Conservation (phyloP, 1,284 basidiomycete genomes). For the Rhodotorula mucilaginosa region DNA sequence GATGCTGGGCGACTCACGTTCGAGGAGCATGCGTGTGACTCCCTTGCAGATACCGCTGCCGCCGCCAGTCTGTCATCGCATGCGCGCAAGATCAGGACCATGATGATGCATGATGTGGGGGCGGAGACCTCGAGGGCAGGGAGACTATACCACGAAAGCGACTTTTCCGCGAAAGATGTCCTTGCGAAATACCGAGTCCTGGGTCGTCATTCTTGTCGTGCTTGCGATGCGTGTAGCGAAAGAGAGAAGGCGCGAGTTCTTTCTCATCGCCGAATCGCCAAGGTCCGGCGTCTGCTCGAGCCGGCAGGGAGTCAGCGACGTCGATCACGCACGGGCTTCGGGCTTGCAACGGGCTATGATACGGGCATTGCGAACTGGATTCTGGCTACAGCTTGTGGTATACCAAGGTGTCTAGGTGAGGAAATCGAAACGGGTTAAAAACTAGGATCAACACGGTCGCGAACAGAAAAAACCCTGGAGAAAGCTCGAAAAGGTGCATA, state of each 20-base stretch:
- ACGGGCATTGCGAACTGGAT: no score
- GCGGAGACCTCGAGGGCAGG: slow-evolving; percentile 52
- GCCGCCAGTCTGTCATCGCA: slow-evolving; percentile 26
- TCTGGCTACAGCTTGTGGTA: no score
- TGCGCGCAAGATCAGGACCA: not conserved
- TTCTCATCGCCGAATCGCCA: not conserved
- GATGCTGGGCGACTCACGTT: slow-evolving; percentile 55
- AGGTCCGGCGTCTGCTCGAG: no score
- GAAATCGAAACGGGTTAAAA: no score
- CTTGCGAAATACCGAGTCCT: slow-evolving; percentile 60
- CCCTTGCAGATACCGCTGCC: slow-evolving; percentile 68
- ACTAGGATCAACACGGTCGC: no score
- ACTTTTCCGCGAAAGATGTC: slow-evolving; percentile 90
- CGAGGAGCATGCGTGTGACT: slow-evolving; percentile 85
- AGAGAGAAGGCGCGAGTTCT: not conserved
- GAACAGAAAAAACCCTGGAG: no score
- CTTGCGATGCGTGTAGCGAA: not conserved
- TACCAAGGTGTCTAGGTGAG: no score
- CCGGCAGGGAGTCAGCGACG: no score
- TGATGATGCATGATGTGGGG: not conserved
- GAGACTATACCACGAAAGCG: slow-evolving; percentile 65
- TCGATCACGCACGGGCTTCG: no score
- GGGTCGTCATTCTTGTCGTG: not conserved
- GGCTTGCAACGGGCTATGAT: no score
- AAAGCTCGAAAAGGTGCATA: no score